Evolutionary conservation across 768 basidiomycete species (phyloP), one percentile per base, ranked within the genome.

Genomic region (Sporobolomyces pararoseus): DNA sequence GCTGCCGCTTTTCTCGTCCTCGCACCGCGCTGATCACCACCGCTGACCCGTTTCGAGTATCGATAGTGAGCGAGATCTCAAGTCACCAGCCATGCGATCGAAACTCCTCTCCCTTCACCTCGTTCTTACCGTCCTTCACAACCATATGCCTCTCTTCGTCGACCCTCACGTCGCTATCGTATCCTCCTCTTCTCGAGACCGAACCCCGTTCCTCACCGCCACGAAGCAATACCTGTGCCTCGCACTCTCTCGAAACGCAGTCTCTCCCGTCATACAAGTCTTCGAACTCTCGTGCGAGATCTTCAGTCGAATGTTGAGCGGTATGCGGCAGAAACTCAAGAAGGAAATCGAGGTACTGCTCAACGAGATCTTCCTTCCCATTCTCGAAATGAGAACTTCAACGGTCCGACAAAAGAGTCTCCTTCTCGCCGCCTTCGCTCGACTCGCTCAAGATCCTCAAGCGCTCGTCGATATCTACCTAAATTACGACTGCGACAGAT

Each of bases 321-420:
- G 91, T 16, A 88, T 99, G 86, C 86, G 96, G 34, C 91, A 90
- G 23, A 95, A 91, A 81, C 85, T 99, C 75, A 99, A 99, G 95
- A 96, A 97, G 89, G 96, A 99, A 80, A 97, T 98, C 66, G 95
- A 97, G 79, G 93, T 99, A 44, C 83, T 99, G n/a, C 80, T 99
- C 55, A 94, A 96, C 75, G 96, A 99, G 79, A 98, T 99, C 71
- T 99, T 98, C 82, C 87, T 98, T 65, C 96, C 96, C 2, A 95
- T 99, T 55, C 83, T 98, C 66, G 96, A 99, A 81, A 97, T 99
- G 93, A 87, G 88, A 78, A 98, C 90, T 13, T 90, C 95, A 7
- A 96, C 93, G 1, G 81, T 95, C 57, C 91, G 91, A 77, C 96
- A 98, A 79, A 98, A 99, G 81, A 88, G 88, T 4, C 86, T 91